Percentiles rank a stretch among this genome's conserved stretches.
Conservation (phyloP, 805 yeast genomes). For the Candida sanyiensis region DNA sequence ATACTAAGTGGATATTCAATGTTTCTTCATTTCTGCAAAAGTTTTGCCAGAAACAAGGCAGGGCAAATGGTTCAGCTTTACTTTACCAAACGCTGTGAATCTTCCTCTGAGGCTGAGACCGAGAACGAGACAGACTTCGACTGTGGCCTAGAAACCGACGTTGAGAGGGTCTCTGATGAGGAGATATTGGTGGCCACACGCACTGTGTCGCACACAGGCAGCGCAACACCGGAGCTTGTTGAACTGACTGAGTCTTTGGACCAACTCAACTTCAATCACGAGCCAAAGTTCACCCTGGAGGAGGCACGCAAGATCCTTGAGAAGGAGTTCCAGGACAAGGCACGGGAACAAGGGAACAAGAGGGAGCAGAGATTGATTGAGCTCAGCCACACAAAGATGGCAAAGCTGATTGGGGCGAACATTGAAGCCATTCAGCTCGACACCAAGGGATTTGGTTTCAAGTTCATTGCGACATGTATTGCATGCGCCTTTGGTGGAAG, state of each 20-base stretch:
- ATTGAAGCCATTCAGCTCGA: neutral
- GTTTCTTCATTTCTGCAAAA: no score
- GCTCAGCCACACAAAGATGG: neutral
- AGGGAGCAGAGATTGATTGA: neutral
- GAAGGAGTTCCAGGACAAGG: neutral
- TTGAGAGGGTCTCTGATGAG: neutral
- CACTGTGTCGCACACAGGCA: neutral
- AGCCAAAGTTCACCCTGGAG: neutral
- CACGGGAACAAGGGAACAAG: neutral
- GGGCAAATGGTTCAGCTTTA: no score
- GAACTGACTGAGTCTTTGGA: neutral
- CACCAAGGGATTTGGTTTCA: constrained; percentile 10
- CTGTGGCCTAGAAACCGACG: neutral
- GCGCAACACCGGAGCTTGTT: neutral
- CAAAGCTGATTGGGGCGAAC: neutral
- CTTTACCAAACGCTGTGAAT: no score
- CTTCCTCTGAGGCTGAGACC: neutral
- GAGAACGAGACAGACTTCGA: neutral
- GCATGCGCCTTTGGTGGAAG: constrained; percentile 16
- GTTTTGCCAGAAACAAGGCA: no score
- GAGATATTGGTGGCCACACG: neutral
- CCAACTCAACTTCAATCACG: neutral
- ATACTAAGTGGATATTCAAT: no score
- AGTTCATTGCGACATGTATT: constrained; percentile 11
- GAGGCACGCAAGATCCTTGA: neutral